Evolutionary conservation across 192 early-diverging fungal genomes (phyloP).

Genomic region (Helicostylum pulchrum): DNA sequence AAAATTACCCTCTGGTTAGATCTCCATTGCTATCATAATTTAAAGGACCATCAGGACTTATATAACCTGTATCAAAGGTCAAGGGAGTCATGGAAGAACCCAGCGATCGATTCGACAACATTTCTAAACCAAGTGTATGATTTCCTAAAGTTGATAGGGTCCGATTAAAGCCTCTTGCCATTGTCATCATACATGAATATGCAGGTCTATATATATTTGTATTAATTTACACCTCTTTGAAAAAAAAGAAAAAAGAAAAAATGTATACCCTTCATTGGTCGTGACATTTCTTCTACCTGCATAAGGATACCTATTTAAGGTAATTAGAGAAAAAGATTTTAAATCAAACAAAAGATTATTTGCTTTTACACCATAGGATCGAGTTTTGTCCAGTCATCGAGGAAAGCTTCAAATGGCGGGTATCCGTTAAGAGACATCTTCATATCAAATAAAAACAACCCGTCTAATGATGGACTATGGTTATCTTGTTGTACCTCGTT

Average conservation of each 20-base stretch:
- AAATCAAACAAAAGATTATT: background rate
- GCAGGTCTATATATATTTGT: conserved; percentile 29
- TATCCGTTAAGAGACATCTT: conserved; percentile 39
- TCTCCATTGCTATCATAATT: conserved; percentile 41
- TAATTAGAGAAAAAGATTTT: background rate
- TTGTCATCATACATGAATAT: conserved; percentile 47
- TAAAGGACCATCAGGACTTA: conserved; percentile 42
- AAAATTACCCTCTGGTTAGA: conserved; percentile 24
- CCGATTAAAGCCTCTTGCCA: conserved; percentile 38
- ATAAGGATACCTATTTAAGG: conserved; percentile 33
- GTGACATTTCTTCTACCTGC: conserved; percentile 38
- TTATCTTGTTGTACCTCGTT: background rate
- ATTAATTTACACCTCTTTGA: background rate
- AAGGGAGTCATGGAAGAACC: conserved; percentile 30
- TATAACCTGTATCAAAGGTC: conserved; percentile 43
- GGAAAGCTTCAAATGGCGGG: conserved; percentile 40
- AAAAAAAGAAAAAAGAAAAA: conserved; percentile 5
- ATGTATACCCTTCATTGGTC: conserved; percentile 46
- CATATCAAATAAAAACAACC: conserved; percentile 44
- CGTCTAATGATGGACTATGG: conserved; percentile 25
- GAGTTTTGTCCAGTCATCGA: conserved; percentile 39
- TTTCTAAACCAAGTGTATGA: conserved; percentile 24
- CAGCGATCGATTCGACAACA: conserved; percentile 25
- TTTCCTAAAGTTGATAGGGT: conserved; percentile 28
- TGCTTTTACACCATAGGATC: conserved; percentile 40